phyloP scores from a whole-genome alignment of 2,329 filamentous ascomycete species.

The Colletotrichum sp. region DNA sequence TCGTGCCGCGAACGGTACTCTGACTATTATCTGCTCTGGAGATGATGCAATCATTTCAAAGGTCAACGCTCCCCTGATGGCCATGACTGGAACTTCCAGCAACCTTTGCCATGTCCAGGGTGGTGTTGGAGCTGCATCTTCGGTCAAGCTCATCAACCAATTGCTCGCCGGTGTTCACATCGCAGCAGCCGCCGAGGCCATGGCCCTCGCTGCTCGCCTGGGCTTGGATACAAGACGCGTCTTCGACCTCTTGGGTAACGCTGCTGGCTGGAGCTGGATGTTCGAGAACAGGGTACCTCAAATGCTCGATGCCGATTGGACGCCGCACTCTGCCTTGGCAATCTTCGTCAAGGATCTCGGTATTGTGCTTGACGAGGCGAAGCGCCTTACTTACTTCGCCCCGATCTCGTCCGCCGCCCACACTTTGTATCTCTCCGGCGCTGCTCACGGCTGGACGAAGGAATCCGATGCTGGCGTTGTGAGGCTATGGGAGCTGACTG shows the following conservation, averaged over 20 bases:
- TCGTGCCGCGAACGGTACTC: constrained; percentile 38
- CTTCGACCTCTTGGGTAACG: constrained; percentile 49
- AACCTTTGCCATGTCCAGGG: constrained; percentile 54
- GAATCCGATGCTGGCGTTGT: constrained; percentile 40
- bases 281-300: constrained; percentile 39
- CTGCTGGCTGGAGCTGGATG: constrained; percentile 41
- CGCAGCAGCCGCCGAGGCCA: constrained; percentile 58
- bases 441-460: constrained; percentile 33
- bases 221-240: constrained; percentile 56
- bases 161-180: constrained; percentile 65
- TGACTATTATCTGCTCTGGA: constrained; percentile 42
- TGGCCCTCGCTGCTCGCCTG: constrained; percentile 58
- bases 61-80: constrained; percentile 29
- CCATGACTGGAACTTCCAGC: constrained; percentile 33
- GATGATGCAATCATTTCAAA: constrained; percentile 25
- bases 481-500: constrained; percentile 41
- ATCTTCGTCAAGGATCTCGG: constrained; percentile 41
- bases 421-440: constrained; percentile 36
- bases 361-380: constrained; percentile 35
- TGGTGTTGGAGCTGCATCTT: constrained; percentile 57
- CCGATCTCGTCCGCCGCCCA: constrained; percentile 34
- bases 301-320: constrained; percentile 40
- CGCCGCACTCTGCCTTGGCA: constrained; percentile 36
- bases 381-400: constrained; percentile 29
- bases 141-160: constrained; percentile 64